Conservation (phyloP, 441 rosid genomes). For the Gossypium schwendimanii region DNA sequence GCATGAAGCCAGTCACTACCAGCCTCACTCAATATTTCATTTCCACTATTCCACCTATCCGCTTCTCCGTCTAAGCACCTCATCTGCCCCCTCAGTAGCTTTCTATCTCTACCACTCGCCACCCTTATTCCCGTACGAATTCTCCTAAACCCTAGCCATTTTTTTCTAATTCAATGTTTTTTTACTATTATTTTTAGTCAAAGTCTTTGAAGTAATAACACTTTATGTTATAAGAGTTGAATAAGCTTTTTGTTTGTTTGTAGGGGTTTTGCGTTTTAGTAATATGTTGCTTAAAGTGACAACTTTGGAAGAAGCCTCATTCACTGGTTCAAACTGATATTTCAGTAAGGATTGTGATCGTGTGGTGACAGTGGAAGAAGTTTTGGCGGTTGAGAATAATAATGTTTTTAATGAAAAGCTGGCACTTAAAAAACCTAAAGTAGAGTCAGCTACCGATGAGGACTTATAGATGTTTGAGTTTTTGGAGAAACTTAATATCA, state of each 20-base stretch:
- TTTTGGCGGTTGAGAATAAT: slow-evolving; percentile 21
- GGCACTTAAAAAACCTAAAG: slow-evolving; percentile 18
- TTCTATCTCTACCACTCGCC: slow-evolving; percentile 2
- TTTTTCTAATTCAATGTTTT: neutral
- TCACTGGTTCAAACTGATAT: slow-evolving; percentile 30
- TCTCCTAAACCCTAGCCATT: slow-evolving; percentile 15
- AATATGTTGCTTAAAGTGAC: slow-evolving; percentile 41
- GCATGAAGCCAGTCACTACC: slow-evolving; percentile 38
- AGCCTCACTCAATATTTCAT: neutral
- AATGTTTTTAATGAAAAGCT: slow-evolving; percentile 22
- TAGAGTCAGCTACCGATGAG: slow-evolving; percentile 29
- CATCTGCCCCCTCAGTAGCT: slow-evolving; percentile 14
- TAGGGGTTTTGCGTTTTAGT: slow-evolving; percentile 27
- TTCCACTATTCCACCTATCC: neutral
- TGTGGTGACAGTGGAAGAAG: slow-evolving; percentile 25
- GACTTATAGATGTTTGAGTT: slow-evolving; percentile 34
- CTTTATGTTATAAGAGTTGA: neutral
- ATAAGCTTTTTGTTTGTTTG: neutral
- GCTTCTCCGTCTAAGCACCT: slow-evolving; percentile 6
- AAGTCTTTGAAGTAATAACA: neutral
- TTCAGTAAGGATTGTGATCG: slow-evolving; percentile 31
- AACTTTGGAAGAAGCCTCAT: slow-evolving; percentile 40
- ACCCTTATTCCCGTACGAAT: slow-evolving; percentile 35
- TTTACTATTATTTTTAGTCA: neutral
- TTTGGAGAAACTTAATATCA: slow-evolving; percentile 43